Base-by-base conservation (phyloP, 169 alveolate species). In the Miamiensis avidus region DNA sequence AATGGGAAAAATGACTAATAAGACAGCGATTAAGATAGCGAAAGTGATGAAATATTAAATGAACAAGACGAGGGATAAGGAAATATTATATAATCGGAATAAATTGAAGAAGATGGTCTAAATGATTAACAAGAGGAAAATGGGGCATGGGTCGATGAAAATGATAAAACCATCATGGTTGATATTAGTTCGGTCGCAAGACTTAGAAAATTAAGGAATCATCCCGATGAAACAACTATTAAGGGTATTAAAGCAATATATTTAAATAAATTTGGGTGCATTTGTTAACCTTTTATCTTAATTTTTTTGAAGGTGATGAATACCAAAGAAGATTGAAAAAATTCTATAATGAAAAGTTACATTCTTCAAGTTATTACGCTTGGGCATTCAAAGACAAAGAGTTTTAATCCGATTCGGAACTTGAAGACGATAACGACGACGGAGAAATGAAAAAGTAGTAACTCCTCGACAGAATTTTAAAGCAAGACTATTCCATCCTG, bases 81-180 rank as follows among this genome's bases (percentile, higher is more conserved):
- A n/a, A n/a, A n/a, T n/a, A n/a, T n/a, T n/a, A n/a, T n/a, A n/a
- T n/a, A n/a, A n/a, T n/a, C n/a, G n/a, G n/a, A 49, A 49, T 49
- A 49, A 49, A 49, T 11, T 49, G 20, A 49, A 49, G 69, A 49
- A 49, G 20, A 49, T 49, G 20, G 20, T 11, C 26, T 11, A 49
- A 49, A 49, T 49, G 4, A 81, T 34, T 33, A 65, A 25, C 32
- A 65, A 28, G 29, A 85, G 26, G 84, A 81, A 86, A 75, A 34
- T 27, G 82, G 49, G 26, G 88, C 88, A n/a, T 87, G 91, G 91
- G 65, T 64, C 30, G 91, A 87, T 75, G 82, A 34, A 26, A 85
- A 87, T n/a, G 91, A 87, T 65, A 32, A 74, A 31, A 29, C 73
- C n/a, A 33, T 87, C 33, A 74, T 75, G 34, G 69, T 87, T 69